These are phyloP conservation scores for Sphaerulina populicola DNA, from an alignment of 2,329 filamentous ascomycete species.

Conservation along the genomic window DNA sequence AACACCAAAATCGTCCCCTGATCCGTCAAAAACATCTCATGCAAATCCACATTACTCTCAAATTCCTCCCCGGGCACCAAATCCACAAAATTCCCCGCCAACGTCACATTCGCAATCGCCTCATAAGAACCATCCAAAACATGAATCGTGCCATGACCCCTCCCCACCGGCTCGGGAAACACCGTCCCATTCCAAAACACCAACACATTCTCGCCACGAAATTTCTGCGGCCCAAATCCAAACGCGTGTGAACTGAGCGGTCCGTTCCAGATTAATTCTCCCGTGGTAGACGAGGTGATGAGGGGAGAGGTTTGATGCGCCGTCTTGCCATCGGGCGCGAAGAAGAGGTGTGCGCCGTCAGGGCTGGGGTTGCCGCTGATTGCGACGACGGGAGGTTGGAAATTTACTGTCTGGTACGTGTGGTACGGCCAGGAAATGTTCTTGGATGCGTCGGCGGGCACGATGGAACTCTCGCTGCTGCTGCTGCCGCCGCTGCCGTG, in stretches of 20 bases:
- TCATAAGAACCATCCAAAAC: constrained; percentile 19
- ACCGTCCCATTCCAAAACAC: constrained; percentile 18
- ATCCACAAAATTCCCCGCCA: constrained; percentile 16
- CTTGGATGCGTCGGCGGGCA: constrained; percentile 9
- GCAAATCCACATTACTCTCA: constrained; percentile 27
- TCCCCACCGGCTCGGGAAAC: constrained; percentile 18
- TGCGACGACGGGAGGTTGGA: constrained; percentile 12
- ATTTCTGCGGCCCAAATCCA: constrained; percentile 17
- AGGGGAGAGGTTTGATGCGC: constrained; percentile 14
- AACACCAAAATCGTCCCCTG: constrained; percentile 30
- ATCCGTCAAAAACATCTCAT: constrained; percentile 32
- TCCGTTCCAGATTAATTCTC: constrained; percentile 20
- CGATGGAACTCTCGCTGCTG: no score
- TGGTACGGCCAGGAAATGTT: constrained; percentile 16
- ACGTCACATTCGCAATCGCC: constrained; percentile 13
- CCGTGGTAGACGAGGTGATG: constrained; percentile 12
- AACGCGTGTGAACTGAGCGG: constrained; percentile 10
- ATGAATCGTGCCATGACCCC: constrained; percentile 15
- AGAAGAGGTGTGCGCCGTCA: constrained; percentile 16
- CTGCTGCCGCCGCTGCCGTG: neutral
- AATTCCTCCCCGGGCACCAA: constrained; percentile 7
- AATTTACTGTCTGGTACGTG: constrained; percentile 13
- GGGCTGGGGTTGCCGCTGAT: neutral
- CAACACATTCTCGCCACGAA: constrained; percentile 15
- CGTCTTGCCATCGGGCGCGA: constrained; percentile 18